Evolutionary conservation across 2,329 filamentous ascomycete species (phyloP).

Genomic region (Aspergillus sojae): DNA sequence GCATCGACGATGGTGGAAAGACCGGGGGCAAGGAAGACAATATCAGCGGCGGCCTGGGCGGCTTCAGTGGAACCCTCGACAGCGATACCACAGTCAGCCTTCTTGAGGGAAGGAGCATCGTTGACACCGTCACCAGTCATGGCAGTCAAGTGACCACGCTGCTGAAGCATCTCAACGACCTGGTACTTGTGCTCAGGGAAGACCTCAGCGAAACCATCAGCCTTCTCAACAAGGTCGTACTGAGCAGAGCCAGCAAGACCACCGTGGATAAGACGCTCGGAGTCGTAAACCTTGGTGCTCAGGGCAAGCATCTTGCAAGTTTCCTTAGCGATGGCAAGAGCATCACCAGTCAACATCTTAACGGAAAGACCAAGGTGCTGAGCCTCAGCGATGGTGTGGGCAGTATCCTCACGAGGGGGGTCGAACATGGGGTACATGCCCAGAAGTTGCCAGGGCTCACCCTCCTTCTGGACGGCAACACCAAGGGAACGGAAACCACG

Average conservation of each 20-base stretch:
- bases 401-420: constrained; percentile 76
- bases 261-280: constrained; percentile 74
- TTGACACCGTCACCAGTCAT: constrained; percentile 80
- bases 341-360: constrained; percentile 82
- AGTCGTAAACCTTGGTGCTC: constrained; percentile 80
- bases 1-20: constrained; percentile 71
- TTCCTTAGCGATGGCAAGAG: constrained; percentile 78
- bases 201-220: constrained; percentile 73
- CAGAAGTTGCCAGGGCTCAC: constrained; percentile 72
- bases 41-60: constrained; percentile 72
- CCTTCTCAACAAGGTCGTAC: constrained; percentile 75
- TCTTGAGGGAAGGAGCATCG: constrained; percentile 73
- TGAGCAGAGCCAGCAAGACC: constrained; percentile 72
- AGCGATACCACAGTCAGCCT: constrained; percentile 74
- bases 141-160: constrained; percentile 71
- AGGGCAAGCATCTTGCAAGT: constrained; percentile 81
- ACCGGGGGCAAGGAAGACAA: constrained; percentile 74
- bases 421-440: constrained; percentile 82
- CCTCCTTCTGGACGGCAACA: constrained; percentile 77
- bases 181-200: constrained; percentile 78
- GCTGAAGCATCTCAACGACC: constrained; percentile 75
- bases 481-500: constrained; percentile 80
- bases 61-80: constrained; percentile 73
- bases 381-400: constrained; percentile 75
- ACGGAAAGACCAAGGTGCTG: constrained; percentile 75